Conservation (phyloP, 1,284 basidiomycete species). For the Rhodotorula sp. region DNA sequence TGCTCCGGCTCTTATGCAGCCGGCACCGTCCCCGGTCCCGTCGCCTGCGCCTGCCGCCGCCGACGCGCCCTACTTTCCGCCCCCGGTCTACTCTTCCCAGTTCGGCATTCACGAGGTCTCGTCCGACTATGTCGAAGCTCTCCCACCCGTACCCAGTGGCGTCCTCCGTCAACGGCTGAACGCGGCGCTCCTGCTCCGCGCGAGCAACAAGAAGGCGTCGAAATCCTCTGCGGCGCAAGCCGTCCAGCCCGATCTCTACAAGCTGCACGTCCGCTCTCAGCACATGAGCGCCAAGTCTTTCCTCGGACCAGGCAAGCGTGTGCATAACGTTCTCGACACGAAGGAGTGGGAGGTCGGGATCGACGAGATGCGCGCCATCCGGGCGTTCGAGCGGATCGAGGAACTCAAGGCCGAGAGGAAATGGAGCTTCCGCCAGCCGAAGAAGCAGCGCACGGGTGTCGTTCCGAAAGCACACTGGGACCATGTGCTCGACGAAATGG, state of each 20-base stretch:
- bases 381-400: constrained; percentile 84
- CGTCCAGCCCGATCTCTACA: constrained; percentile 42
- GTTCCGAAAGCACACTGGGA: constrained; percentile 91
- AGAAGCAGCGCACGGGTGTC: constrained; percentile 83
- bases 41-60: constrained; percentile 2
- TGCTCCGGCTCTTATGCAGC: background rate
- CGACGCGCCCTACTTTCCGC: background rate
- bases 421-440: constrained; percentile 95
- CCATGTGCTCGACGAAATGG: constrained; percentile 95
- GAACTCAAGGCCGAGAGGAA: constrained; percentile 72
- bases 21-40: background rate
- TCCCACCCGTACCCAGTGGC: constrained; percentile 37
- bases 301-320: constrained; percentile 42
- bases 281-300: constrained; percentile 41
- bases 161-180: constrained; percentile 37
- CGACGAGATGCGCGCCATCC: constrained; percentile 46
- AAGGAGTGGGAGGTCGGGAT: constrained; percentile 45
- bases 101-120: constrained; percentile 35
- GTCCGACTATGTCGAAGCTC: constrained; percentile 26
- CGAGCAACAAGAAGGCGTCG: constrained; percentile 38
- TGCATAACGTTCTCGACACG: constrained; percentile 42
- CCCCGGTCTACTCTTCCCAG: constrained; percentile 17
- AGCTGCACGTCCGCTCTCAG: constrained; percentile 40
- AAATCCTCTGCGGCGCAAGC: constrained; percentile 20
- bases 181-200: constrained; percentile 21